Evolutionary conservation across 1,284 basidiomycete genomes (phyloP), one percentile per base, ranked within the genome.

Genomic region (Porogramme epimiltina): DNA sequence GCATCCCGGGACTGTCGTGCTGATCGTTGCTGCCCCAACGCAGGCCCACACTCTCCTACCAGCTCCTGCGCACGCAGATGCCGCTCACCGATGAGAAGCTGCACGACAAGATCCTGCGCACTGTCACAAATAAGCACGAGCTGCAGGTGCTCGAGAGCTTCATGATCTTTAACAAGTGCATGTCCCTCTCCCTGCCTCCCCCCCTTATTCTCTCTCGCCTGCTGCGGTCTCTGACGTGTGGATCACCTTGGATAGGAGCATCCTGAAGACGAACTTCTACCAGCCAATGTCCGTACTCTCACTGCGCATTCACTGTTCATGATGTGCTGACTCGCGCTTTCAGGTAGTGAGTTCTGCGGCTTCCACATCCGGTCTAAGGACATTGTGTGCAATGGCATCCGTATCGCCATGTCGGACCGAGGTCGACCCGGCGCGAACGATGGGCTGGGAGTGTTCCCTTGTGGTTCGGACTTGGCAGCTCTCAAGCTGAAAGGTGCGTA

Each of bases 341-440:
- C 47, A 79, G 79, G 84, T 11, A 89, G 93, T 59, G 94, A 97
- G 63, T 97, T 98, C 84, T 83, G 95, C 66, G 96, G 95, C 10
- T 99, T 99, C 89, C 96, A 99, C 70, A 87, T 98, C 55, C 89
- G 97, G 41, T 98, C 99, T 83, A 85, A 92, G 56, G 97, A 99
- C 71, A 95, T 99, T 55, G 96, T 97, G 24, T 85, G 97, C 47
- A 97, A 97, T 58, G 97, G 97, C 60, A 97, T 99, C 67, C 87
- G 97, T 42, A 91, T 99, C 66, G 93, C 99, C 52, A 87, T 88
- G 77, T 95, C 93, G 40, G 87, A 87, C 51, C 87, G 88, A 0
- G 76, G 84, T 41, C 71, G 90, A 46, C 89, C 88, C 40, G 89
- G 88, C 1, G 81, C 80, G 34, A 85, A 83, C 61, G 87, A 90